Conservation (phyloP, 306 rosid genomes). For the Arachis stenosperma region DNA sequence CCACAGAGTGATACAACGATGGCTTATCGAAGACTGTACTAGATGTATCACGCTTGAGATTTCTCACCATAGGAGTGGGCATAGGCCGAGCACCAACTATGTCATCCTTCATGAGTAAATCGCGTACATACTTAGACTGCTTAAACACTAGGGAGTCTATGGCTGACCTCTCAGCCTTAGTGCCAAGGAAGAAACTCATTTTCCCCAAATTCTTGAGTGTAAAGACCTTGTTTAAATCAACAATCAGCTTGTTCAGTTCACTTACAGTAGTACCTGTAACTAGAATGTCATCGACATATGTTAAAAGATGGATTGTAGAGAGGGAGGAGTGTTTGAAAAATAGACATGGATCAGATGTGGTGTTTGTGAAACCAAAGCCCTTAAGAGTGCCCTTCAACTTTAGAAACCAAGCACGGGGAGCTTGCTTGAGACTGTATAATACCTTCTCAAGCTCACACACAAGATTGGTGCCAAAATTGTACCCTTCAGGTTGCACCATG, state of each 20-base stretch:
- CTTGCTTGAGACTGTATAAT: constrained; percentile 7
- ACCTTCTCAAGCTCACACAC: neutral
- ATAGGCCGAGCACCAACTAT: too few relatives aligned
- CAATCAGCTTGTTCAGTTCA: neutral
- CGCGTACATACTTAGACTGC: neutral
- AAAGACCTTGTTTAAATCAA: neutral
- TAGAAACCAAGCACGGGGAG: neutral
- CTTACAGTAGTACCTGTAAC: neutral
- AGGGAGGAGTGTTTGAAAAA: too few relatives aligned
- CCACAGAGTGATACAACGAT: too few relatives aligned
- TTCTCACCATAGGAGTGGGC: too few relatives aligned
- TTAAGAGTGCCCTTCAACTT: neutral
- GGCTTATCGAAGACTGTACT: too few relatives aligned
- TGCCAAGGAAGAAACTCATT: too few relatives aligned
- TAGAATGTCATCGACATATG: neutral
- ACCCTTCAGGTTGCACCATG: neutral
- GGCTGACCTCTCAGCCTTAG: too few relatives aligned
- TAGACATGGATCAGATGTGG: neutral
- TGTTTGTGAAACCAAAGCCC: rapidly evolving
- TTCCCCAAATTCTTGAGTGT: too few relatives aligned
- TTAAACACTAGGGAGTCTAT: neutral
- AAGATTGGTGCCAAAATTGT: neutral
- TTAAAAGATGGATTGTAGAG: neutral
- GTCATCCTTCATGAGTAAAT: neutral
- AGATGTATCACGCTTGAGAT: too few relatives aligned